Evolutionary conservation across 176 grass and related monocot species (phyloP).

Genomic region (Carex littledalei): DNA sequence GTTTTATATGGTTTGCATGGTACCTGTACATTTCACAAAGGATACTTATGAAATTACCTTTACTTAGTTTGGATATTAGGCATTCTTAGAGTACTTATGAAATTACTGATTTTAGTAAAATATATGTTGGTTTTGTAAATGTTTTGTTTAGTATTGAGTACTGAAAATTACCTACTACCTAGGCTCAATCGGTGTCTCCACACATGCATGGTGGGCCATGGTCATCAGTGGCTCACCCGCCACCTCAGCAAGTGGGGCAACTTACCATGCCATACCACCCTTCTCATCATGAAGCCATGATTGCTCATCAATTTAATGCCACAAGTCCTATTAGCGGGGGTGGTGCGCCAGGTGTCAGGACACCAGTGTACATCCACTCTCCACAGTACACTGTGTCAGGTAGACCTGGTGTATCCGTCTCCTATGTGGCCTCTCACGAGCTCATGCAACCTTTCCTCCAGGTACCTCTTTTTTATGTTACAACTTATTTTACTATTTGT

Average conservation of each 20-base stretch:
- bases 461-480: neutral
- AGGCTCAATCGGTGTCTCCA: conserved; percentile 8
- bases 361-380: conserved; percentile 15
- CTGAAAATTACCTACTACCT: neutral
- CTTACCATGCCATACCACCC: conserved; percentile 14
- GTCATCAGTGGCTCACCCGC: neutral
- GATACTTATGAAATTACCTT: neutral
- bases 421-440: conserved; percentile 16
- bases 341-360: conserved; percentile 5
- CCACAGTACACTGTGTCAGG: conserved; percentile 12
- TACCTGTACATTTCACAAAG: neutral
- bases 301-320: conserved; percentile 21
- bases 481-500: neutral
- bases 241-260: conserved; percentile 16
- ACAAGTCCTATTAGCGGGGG: neutral
- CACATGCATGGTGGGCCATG: conserved; percentile 26
- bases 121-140: neutral
- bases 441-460: conserved; percentile 18
- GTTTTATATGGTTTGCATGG: neutral
- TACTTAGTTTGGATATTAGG: neutral
- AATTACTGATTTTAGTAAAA: neutral
- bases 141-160: neutral
- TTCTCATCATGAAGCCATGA: conserved; percentile 17
- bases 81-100: neutral
- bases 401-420: conserved; percentile 18